Conservation (phyloP, 1,139 yeast species). For the Debaryomyces udenii region DNA sequence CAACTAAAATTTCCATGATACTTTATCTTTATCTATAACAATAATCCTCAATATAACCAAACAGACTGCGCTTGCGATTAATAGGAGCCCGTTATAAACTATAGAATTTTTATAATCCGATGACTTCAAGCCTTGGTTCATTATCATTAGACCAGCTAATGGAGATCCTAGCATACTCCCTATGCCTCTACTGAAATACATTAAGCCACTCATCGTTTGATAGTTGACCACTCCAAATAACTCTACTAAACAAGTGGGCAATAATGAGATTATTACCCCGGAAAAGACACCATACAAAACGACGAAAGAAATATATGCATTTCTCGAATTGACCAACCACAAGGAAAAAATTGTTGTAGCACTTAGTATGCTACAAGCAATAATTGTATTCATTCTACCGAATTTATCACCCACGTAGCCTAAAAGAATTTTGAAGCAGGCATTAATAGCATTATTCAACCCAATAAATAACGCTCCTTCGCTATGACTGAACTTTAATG, state of each 20-base stretch:
- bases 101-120: slow-evolving; percentile 26
- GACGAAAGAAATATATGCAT: slow-evolving; percentile 39
- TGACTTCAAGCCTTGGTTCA: slow-evolving; percentile 17
- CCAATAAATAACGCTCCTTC: slow-evolving; percentile 49
- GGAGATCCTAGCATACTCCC: slow-evolving; percentile 39
- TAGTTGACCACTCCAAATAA: slow-evolving; percentile 39
- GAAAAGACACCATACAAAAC: slow-evolving; percentile 40
- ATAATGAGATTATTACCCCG: slow-evolving; percentile 41
- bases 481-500: slow-evolving; percentile 34
- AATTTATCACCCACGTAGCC: slow-evolving; percentile 40
- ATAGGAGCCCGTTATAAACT: slow-evolving; percentile 28
- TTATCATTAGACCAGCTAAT: slow-evolving; percentile 32
- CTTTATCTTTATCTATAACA: slow-evolving; percentile 1
- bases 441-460: slow-evolving; percentile 43
- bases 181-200: slow-evolving; percentile 35
- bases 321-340: slow-evolving; percentile 22
- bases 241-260: slow-evolving; percentile 44
- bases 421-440: slow-evolving; percentile 34
- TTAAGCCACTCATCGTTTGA: slow-evolving; percentile 27
- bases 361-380: slow-evolving; percentile 33
- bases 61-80: slow-evolving; percentile 23
- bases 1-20: slow-evolving; percentile 8
- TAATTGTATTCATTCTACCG: slow-evolving; percentile 42
- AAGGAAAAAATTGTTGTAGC: slow-evolving; percentile 33
- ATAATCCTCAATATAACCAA: slow-evolving; percentile 11